Conservation (phyloP, 495 filamentous ascomycete species). For the Neurospora sp. region DNA sequence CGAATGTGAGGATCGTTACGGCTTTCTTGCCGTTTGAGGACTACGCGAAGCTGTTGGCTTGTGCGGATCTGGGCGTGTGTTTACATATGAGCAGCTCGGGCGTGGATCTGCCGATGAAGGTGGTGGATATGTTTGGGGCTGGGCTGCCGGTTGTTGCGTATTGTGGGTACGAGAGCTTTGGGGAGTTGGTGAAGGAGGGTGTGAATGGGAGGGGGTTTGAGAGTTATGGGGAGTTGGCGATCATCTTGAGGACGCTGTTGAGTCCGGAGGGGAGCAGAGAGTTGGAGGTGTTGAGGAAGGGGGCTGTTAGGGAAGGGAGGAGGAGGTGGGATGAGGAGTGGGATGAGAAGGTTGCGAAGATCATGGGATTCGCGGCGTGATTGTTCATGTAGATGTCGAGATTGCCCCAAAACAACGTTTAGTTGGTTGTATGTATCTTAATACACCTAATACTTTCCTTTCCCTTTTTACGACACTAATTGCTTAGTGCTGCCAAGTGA, state of each 20-base stretch:
- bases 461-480: not conserved
- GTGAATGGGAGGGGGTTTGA: conserved; percentile 76
- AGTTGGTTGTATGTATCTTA: not conserved
- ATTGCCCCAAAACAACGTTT: not conserved
- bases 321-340: conserved; percentile 92
- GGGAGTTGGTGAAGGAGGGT: conserved; percentile 77
- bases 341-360: conserved; percentile 63
- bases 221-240: conserved; percentile 49
- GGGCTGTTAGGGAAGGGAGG: conserved; percentile 66
- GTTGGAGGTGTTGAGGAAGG: conserved; percentile 53
- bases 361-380: conserved; percentile 48
- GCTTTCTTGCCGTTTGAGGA: conserved; percentile 75
- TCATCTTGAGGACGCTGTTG: conserved; percentile 53
- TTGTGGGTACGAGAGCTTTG: conserved; percentile 71
- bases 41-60: conserved; percentile 79
- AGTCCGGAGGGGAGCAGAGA: conserved; percentile 31
- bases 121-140: conserved; percentile 96
- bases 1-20: conserved; percentile 60
- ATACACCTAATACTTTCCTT: not conserved
- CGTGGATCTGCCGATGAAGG: conserved; percentile 97
- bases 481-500: not conserved
- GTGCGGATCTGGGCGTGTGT: conserved; percentile 82
- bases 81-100: conserved; percentile 89
- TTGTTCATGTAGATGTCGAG: not conserved
- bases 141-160: conserved; percentile 87